Evolutionary conservation across 225 moss, liverwort and hornwort genomes (phyloP).

Genomic region (Physcomitrium patens): DNA sequence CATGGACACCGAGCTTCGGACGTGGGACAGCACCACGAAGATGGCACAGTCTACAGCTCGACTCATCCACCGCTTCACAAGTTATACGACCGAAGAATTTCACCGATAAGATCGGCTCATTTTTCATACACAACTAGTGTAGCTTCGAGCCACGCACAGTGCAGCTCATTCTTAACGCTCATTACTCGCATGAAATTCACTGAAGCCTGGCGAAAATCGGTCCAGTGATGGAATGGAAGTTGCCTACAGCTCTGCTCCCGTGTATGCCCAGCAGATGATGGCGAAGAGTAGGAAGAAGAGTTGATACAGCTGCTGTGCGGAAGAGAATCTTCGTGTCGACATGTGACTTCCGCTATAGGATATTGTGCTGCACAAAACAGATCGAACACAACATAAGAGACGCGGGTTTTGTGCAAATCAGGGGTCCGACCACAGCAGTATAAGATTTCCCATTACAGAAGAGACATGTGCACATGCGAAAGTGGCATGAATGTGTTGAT

Average conservation of each 20-base stretch:
- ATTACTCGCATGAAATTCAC: too few species aligned
- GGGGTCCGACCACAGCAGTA: neutral
- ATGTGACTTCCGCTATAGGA: constrained; percentile 12
- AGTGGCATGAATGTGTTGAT: neutral
- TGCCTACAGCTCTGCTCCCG: neutral
- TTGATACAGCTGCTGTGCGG: constrained; percentile 3
- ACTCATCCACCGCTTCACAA: too few species aligned
- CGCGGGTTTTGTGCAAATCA: too few species aligned
- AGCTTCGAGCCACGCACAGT: neutral
- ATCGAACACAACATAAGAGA: neutral
- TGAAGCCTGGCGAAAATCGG: too few species aligned
- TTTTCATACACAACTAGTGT: too few species aligned
- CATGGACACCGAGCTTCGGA: too few species aligned
- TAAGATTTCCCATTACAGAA: neutral
- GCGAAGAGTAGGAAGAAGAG: constrained; percentile 23
- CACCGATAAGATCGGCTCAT: too few species aligned
- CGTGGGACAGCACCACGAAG: too few species aligned
- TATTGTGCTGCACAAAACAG: constrained; percentile 32
- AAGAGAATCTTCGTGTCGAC: constrained; percentile 16
- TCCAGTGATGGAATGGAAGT: neutral
- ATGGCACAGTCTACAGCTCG: too few species aligned
- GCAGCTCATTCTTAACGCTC: too few species aligned
- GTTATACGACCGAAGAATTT: too few species aligned
- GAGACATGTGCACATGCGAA: neutral
- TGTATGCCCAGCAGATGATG: constrained; percentile 40